Percentiles rank a stretch among this genome's conserved stretches.
Conservation (phyloP, 2,329 filamentous ascomycete genomes). For the Aspergillus brasiliensis region DNA sequence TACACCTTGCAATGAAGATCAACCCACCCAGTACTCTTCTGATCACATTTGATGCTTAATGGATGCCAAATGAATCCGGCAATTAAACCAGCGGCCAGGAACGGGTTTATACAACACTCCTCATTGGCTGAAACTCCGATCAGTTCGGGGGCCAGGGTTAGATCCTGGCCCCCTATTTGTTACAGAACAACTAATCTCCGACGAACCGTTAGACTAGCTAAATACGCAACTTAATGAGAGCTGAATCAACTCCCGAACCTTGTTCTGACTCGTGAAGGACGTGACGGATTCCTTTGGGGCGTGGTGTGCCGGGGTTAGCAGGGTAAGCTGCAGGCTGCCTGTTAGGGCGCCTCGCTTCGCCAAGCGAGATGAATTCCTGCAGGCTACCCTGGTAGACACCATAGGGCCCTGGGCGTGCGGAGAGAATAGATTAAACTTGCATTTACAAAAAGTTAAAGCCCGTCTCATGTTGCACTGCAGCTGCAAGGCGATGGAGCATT, state of each 20-base stretch:
- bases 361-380: background rate
- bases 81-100: background rate
- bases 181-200: background rate
- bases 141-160: background rate
- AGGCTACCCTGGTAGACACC: background rate
- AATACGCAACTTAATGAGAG: background rate
- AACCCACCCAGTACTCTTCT: background rate
- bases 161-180: background rate
- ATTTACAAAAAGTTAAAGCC: background rate
- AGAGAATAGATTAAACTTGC: background rate
- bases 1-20: background rate
- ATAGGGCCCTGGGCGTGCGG: background rate
- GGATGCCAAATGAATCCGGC: background rate
- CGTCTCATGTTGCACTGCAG: background rate
- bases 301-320: background rate
- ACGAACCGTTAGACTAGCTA: too few relatives aligned
- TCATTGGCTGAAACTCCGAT: slow-evolving; percentile 3
- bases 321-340: background rate
- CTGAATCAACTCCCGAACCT: background rate
- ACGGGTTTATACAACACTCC: background rate
- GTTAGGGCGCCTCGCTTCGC: background rate
- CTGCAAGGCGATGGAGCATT: background rate
- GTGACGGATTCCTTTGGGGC: background rate
- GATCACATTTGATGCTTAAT: background rate
- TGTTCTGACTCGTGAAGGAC: too few relatives aligned